Conservation (phyloP, 140 eudicot genomes). For the Erigeron philadelphicus region DNA sequence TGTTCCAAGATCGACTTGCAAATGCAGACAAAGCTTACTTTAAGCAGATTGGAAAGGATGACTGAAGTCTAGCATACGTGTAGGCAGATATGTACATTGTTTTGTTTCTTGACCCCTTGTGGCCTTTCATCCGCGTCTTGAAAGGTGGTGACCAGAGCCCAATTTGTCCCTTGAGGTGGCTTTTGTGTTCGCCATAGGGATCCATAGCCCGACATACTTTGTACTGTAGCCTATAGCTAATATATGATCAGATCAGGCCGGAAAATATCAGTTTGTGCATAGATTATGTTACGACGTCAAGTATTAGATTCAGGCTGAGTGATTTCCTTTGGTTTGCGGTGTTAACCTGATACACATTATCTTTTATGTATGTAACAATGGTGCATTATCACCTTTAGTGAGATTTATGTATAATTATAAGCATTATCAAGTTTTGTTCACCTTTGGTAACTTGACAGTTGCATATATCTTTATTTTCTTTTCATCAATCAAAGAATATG, state of each 20-base stretch:
- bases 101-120: slow-evolving; percentile 27
- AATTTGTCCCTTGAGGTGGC: slow-evolving; percentile 22
- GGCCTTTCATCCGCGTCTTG: slow-evolving; percentile 19
- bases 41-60: slow-evolving; percentile 39
- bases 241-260: slow-evolving; percentile 7
- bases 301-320: slow-evolving; percentile 30
- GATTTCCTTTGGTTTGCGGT: slow-evolving; percentile 22
- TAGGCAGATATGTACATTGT: slow-evolving; percentile 43
- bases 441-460: not conserved
- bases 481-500: no score
- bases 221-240: slow-evolving; percentile 38
- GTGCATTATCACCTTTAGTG: slow-evolving; percentile 29
- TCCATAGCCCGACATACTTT: slow-evolving; percentile 27
- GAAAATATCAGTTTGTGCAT: slow-evolving; percentile 41
- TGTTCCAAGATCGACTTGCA: slow-evolving; percentile 88
- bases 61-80: slow-evolving; percentile 19
- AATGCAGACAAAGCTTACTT: slow-evolving; percentile 77
- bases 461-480: no score
- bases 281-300: slow-evolving; percentile 19
- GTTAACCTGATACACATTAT: slow-evolving; percentile 16
- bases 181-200: slow-evolving; percentile 28
- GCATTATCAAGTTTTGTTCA: not conserved
- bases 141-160: slow-evolving; percentile 32
- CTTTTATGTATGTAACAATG: slow-evolving; percentile 20
- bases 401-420: slow-evolving; percentile 23